Evolutionary conservation across 2,329 filamentous ascomycete genomes (phyloP).

Genomic region (Verticillium dahliae): DNA sequence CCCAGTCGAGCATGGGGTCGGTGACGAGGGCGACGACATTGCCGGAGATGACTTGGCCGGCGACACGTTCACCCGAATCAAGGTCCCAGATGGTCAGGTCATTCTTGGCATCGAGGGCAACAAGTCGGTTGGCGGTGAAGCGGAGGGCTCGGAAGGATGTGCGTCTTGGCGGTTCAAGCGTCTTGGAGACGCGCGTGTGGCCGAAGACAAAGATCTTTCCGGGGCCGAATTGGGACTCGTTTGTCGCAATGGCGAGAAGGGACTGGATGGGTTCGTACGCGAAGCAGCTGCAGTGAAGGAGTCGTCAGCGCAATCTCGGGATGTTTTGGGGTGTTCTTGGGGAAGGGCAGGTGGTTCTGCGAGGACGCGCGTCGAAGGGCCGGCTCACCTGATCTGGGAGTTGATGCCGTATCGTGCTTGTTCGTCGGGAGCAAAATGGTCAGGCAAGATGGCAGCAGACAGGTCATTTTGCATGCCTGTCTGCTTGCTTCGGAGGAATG

Average conservation of each 20-base stretch:
- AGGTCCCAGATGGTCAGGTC: slow-evolving; percentile 82
- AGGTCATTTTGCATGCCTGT: slow-evolving; percentile 88
- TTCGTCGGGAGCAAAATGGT: slow-evolving; percentile 78
- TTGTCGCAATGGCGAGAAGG: slow-evolving; percentile 85
- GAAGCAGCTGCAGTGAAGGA: slow-evolving; percentile 53
- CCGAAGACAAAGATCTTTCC: slow-evolving; percentile 89
- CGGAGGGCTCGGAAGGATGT: slow-evolving; percentile 72
- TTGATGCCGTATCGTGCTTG: slow-evolving; percentile 78
- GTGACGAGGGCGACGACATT: slow-evolving; percentile 68
- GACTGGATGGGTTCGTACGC: slow-evolving; percentile 94
- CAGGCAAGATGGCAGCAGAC: slow-evolving; percentile 70
- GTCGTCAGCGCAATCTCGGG: slow-evolving; percentile 1
- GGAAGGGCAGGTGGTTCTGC: not conserved
- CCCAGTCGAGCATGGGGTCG: slow-evolving; percentile 91
- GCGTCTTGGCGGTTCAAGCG: slow-evolving; percentile 62
- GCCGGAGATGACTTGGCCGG: slow-evolving; percentile 70
- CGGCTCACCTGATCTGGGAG: slow-evolving; percentile 57
- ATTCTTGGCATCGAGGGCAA: slow-evolving; percentile 80
- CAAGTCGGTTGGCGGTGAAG: slow-evolving; percentile 79
- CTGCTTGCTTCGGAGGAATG: slow-evolving; percentile 88
- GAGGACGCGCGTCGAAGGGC: slow-evolving; percentile 11
- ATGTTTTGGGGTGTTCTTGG: not conserved
- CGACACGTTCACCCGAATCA: slow-evolving; percentile 58
- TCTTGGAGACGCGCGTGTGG: slow-evolving; percentile 70
- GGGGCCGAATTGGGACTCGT: slow-evolving; percentile 75